Conservation (phyloP, 2,329 filamentous ascomycete genomes). For the Alternaria sp. region DNA sequence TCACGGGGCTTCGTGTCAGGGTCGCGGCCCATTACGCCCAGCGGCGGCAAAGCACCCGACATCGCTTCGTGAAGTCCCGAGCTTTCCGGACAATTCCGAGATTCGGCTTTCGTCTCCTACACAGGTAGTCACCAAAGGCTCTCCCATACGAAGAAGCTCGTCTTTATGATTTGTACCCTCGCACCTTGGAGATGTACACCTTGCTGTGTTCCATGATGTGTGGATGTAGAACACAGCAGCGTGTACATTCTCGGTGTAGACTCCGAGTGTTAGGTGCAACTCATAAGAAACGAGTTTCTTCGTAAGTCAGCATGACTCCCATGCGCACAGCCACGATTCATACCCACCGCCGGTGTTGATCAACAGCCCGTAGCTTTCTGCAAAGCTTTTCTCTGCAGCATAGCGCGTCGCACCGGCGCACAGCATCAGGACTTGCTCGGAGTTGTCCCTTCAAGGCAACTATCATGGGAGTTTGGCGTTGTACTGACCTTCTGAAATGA, state of each 20-base stretch:
- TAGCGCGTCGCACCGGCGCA: neutral
- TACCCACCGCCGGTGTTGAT: neutral
- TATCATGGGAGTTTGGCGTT: neutral
- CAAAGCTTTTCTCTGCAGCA: neutral
- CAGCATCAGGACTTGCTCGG: neutral
- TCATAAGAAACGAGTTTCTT: neutral
- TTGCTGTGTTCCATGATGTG: neutral
- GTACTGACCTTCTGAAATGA: neutral
- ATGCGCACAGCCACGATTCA: neutral
- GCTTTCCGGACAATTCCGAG: neutral
- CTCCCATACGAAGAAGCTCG: neutral
- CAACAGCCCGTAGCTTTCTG: neutral
- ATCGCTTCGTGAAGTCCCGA: neutral
- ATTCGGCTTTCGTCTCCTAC: neutral
- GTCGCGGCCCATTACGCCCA: constrained; percentile 6
- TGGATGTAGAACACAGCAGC: too few species aligned
- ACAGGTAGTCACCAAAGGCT: neutral
- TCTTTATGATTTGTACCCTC: neutral
- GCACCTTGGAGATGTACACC: too few species aligned
- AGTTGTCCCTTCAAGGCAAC: neutral
- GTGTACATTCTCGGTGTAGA: too few species aligned
- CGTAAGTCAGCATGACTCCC: neutral
- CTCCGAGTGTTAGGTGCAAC: neutral
- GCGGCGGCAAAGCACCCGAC: neutral
- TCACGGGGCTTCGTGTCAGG: constrained; percentile 7